A percentile compares a stretch with the other conserved stretches of the same genome.
These are phyloP conservation scores for Scorias spongiosa DNA, from an alignment of 2,329 filamentous ascomycete species.

Conservation along the genomic window DNA sequence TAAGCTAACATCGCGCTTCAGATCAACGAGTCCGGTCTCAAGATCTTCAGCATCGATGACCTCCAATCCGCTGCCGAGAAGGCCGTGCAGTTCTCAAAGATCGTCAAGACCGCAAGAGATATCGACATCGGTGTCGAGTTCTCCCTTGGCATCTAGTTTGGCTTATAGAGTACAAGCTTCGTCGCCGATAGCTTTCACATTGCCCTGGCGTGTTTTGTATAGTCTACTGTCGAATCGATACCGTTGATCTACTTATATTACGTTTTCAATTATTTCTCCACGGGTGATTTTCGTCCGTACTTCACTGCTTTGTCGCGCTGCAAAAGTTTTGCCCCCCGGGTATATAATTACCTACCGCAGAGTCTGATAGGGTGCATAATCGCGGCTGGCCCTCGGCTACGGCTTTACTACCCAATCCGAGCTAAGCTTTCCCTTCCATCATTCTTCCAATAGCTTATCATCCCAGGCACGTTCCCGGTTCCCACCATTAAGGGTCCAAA, in stretches of 20 bases:
- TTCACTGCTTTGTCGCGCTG: no score
- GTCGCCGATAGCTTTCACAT: not conserved
- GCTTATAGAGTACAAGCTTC: not conserved
- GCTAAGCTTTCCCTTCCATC: no score
- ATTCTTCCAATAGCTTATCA: no score
- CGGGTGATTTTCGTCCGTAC: no score
- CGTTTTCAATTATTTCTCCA: no score
- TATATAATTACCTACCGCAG: no score
- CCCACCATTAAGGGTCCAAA: no score
- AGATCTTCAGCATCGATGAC: constrained; percentile 99
- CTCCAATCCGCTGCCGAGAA: constrained; percentile 95
- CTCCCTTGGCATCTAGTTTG: constrained; percentile 69
- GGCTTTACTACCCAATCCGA: no score
- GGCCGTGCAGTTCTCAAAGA: constrained; percentile 96
- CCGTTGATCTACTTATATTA: not conserved
- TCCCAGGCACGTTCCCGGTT: no score
- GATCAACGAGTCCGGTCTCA: constrained; percentile 93
- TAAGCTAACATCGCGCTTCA: constrained; percentile 16
- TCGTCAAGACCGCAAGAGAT: constrained; percentile 88
- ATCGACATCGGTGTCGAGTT: constrained; percentile 97
- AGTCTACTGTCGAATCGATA: not conserved
- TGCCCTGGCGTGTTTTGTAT: not conserved
- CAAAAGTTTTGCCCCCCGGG: no score
- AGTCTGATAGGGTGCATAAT: no score
- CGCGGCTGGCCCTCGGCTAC: no score